Evolutionary conservation across 805 yeast genomes (phyloP), one percentile per base, ranked within the genome.

Genomic region (Naumovozyma baii): DNA sequence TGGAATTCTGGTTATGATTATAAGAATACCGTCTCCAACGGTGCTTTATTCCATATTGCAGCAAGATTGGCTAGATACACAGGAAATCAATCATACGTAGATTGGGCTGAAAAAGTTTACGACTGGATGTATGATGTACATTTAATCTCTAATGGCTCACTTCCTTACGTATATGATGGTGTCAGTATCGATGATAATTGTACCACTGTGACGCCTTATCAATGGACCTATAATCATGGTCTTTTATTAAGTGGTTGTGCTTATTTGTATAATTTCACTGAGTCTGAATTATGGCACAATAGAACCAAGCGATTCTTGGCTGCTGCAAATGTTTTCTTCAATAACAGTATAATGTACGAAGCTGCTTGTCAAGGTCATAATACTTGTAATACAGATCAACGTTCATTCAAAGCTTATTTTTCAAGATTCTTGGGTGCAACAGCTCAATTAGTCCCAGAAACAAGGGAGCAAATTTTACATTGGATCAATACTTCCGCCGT

Each of bases 1-100:
- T 88, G 95, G 95, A 90, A 90, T 59, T 72, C 85, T 5, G 98
- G 97, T 45, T 90, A 87, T 59, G 83, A 84, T 60, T 90, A 90
- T 63, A 90, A 90, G 62, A 90, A 90, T 61, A 68, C 95, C 29
- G 85, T 88, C 42, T 72, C 94, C n/a, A 88, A 85, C 61, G 96
- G 94, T 19, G 83, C 88, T 37, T 67, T 88, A 40, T 87, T 88
- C 73, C 86, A 85, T 50, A 58, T 88, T 31, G 94, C 83, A 14
- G 92, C 96, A 1, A 71, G 96, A 46, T 70, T 88, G 49, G 92
- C 92, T 2, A 70, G 95, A 50, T 88, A 77, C 61, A 82, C 94
- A 1, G 73, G 73, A 29, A 86, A 88, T 62, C 72, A 69, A 25
- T 67, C 86, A 0, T 88, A 85, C 51, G 72, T 73, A 13, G 83